phyloP scores from a whole-genome alignment of 164 flowering plant species.

The Euptelea pleiosperma region DNA sequence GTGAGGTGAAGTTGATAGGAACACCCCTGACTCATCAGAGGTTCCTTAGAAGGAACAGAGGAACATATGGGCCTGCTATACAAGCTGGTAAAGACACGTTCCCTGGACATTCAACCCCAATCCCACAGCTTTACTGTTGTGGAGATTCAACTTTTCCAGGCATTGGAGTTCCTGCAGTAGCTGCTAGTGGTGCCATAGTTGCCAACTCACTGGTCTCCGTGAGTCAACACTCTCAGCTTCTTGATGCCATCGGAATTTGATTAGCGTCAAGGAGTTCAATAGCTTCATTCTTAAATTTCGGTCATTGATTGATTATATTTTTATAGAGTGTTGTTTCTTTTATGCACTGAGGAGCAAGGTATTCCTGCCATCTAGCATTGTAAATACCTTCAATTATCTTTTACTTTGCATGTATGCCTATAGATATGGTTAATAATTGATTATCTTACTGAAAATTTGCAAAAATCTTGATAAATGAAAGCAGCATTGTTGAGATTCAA shows the following conservation, averaged over 20 bases:
- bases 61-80: constrained; percentile 94
- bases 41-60: constrained; percentile 82
- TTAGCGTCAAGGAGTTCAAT: not conserved
- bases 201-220: constrained; percentile 91
- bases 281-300: not conserved
- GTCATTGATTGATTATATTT: not conserved
- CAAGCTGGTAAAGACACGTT: constrained; percentile 73
- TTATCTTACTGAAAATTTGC: no score
- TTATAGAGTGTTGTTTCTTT: not conserved
- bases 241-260: constrained; percentile 57
- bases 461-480: no score
- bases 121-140: constrained; percentile 78
- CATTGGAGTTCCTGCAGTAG: constrained; percentile 96
- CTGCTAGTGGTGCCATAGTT: constrained; percentile 98
- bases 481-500: no score
- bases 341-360: no score
- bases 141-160: constrained; percentile 98
- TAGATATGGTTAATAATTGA: no score
- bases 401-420: no score
- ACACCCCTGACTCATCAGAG: constrained; percentile 88
- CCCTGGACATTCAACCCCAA: constrained; percentile 86
- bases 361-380: no score
- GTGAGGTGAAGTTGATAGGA: constrained; percentile 89
- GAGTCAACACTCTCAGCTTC: constrained; percentile 74
- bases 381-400: no score